Percentiles rank a stretch among this genome's conserved stretches.
Conservation (phyloP, 768 basidiomycete species). For the Russula virescens region DNA sequence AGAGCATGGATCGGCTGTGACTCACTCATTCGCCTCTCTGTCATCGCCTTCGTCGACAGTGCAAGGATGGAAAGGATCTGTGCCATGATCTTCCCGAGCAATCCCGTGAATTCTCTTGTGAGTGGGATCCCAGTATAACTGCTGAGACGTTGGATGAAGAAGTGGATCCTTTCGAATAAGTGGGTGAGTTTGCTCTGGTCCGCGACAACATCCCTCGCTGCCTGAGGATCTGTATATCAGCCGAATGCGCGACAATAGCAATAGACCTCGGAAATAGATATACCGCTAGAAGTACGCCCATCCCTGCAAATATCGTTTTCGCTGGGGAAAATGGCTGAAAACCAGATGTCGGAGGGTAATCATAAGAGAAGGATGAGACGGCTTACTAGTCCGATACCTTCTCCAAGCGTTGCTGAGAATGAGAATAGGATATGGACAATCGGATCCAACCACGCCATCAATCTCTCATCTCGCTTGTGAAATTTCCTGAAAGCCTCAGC, state of each 20-base stretch:
- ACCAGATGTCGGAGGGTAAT: background rate
- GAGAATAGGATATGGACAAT: background rate
- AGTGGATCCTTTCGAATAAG: background rate
- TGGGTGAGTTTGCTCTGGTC: background rate
- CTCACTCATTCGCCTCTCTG: background rate
- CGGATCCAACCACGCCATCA: background rate
- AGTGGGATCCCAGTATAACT: background rate
- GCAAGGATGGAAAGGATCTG: background rate
- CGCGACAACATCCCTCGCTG: background rate
- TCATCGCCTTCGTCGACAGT: slow-evolving; percentile 1
- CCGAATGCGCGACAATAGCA: background rate
- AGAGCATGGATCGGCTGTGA: background rate
- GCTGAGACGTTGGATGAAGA: background rate
- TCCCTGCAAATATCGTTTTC: background rate
- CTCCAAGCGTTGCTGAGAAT: background rate
- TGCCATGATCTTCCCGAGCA: background rate
- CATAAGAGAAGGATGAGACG: background rate
- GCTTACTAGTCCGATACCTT: background rate
- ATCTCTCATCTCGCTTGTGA: background rate
- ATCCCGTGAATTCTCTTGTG: background rate
- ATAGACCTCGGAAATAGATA: background rate
- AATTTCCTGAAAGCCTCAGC: background rate
- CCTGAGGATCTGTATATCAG: background rate
- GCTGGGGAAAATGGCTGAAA: background rate
- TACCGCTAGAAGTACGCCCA: background rate